Evolutionary conservation across 2,329 filamentous ascomycete genomes (phyloP), one percentile per base, ranked within the genome.

Genomic region (Colletotrichum coccodes): DNA sequence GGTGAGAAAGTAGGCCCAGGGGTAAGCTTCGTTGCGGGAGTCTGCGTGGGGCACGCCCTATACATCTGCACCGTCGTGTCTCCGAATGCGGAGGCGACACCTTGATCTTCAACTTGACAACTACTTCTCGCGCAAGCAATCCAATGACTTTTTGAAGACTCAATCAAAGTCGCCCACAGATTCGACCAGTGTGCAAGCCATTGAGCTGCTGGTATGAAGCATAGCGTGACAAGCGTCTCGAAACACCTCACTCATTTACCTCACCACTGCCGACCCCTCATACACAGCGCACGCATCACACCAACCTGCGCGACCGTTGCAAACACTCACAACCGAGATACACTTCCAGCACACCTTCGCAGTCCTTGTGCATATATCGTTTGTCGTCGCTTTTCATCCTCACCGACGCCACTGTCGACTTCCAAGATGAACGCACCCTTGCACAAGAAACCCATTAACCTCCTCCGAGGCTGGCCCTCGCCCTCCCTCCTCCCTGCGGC

Each of bases 401-500:
- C 44, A 49, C 23, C 18, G 12, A 9, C 44, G 21, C 23, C n/a
- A 4, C 16, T 44, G 21, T 30, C 57, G 14, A 6, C 30, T n/a
- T 26, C 26, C 18, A 53, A 38, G 21, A 69, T 69, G 66, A 69
- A 66, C 23, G 40, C 30, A 6, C 23, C 54, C 4, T 28, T 65
- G 36, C 63, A 74, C 18, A 79, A 82, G 64, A 80, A 79, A 34
- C 80, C 80, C 23, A 91, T 92, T 76, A 92, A 92, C 75, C 83
- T 92, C 65, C 81, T 91, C 61, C 85, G 88, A 50, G 92, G 92
- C 74, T 94, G 91, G 91, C 92, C 92, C 0, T 84, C 83, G 1
- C 80, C 84, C 0, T 73, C 77, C 21, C 86, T 96, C 7, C 85
- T 97, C 11, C 93, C 94, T 7, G 86, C 87, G 3, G 77, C 83